phyloP scores from a whole-genome alignment of 257 asterid species.

The Jacaranda mimosifolia region DNA sequence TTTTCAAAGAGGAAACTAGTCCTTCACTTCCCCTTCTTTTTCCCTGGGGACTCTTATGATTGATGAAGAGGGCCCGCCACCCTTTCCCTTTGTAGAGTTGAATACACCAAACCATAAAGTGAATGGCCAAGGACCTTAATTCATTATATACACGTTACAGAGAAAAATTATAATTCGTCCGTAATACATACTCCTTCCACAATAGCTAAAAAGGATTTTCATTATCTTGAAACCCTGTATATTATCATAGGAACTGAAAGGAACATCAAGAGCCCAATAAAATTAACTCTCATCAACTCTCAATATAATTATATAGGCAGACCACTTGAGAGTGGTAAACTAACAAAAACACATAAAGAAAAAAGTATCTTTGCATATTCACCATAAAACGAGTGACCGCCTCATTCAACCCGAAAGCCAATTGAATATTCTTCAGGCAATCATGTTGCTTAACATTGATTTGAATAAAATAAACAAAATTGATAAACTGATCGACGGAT shows the following conservation, averaged over 20 bases:
- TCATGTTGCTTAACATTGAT: neutral
- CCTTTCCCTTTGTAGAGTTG: too few species aligned
- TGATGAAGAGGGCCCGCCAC: too few species aligned
- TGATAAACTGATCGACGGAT: neutral
- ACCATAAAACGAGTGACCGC: neutral
- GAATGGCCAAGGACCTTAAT: too few species aligned
- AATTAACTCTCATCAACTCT: too few species aligned
- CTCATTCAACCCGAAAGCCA: neutral
- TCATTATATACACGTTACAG: too few species aligned
- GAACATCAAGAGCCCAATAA: too few species aligned
- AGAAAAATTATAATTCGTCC: too few species aligned
- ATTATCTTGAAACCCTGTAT: neutral
- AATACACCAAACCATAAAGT: too few species aligned
- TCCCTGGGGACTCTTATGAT: too few species aligned
- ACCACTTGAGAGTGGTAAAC: neutral
- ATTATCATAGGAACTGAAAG: neutral
- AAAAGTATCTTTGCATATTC: neutral
- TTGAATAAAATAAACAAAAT: neutral
- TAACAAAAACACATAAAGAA: slow-evolving; percentile 2
- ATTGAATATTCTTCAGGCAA: neutral
- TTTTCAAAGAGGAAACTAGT: neutral
- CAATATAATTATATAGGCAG: neutral
- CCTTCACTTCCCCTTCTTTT: too few species aligned
- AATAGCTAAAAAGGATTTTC: neutral
- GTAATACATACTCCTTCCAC: neutral